Percentiles rank a stretch among this genome's conserved stretches.
Conservation (phyloP, 306 rosid genomes). For the Cicer cuneatum region DNA sequence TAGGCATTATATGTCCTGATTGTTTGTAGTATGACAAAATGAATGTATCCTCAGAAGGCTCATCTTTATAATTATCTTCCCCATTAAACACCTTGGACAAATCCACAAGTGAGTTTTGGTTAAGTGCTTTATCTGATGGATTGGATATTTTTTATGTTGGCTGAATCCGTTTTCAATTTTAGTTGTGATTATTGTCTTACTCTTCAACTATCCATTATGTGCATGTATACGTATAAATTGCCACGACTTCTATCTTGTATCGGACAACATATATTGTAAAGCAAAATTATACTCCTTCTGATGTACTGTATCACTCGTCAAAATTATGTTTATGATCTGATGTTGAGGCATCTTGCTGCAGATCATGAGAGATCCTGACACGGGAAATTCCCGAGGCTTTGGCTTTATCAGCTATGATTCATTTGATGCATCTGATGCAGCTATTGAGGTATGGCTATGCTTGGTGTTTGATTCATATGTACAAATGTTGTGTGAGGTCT, state of each 20-base stretch:
- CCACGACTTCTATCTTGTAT: conserved; percentile 18
- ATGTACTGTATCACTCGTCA: not conserved
- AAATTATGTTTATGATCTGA: conserved; percentile 45
- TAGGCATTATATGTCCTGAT: not conserved
- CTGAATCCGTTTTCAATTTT: not conserved
- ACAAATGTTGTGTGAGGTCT: conserved; percentile 15
- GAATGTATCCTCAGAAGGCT: not conserved
- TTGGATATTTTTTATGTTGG: conserved; percentile 11
- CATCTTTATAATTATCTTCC: not conserved
- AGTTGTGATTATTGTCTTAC: conserved; percentile 12
- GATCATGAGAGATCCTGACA: conserved; percentile 99
- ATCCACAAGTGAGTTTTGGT: conserved; percentile 8
- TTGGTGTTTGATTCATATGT: conserved; percentile 29
- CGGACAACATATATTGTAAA: not conserved
- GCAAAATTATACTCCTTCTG: conserved; percentile 14
- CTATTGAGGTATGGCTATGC: conserved; percentile 76
- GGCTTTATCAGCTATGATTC: conserved; percentile 98
- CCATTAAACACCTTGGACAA: not conserved
- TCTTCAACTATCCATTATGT: conserved; percentile 28
- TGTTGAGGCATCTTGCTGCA: conserved; percentile 45
- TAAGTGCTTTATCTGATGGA: conserved; percentile 26
- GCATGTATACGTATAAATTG: conserved; percentile 13
- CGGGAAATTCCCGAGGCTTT: conserved; percentile 97
- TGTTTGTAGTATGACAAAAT: conserved; percentile 8
- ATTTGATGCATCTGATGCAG: conserved; percentile 97